Evolutionary conservation across 306 rosid genomes (phyloP).

Genomic region (Cicer bijugum): DNA sequence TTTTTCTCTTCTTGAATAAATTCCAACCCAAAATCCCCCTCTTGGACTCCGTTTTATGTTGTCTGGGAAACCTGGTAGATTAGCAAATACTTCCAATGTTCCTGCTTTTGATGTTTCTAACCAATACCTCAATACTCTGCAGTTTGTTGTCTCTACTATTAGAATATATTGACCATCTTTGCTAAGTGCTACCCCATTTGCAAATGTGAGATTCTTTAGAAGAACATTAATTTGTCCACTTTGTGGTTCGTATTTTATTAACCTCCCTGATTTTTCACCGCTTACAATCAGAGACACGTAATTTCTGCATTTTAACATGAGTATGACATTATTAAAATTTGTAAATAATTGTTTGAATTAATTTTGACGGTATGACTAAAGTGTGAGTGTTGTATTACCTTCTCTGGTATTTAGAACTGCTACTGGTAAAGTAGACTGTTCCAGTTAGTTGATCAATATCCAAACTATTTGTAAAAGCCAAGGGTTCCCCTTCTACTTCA

Average conservation of each 20-base stretch:
- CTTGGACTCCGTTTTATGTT: slow-evolving; percentile 72
- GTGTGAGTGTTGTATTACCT: slow-evolving; percentile 48
- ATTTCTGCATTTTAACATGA: slow-evolving; percentile 56
- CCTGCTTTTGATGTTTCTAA: slow-evolving; percentile 58
- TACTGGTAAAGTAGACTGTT: slow-evolving; percentile 63
- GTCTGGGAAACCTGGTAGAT: slow-evolving; percentile 81
- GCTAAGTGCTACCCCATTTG: slow-evolving; percentile 78
- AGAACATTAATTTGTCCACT: slow-evolving; percentile 52
- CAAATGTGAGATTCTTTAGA: slow-evolving; percentile 60
- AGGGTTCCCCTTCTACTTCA: slow-evolving; percentile 44
- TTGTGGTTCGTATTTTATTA: slow-evolving; percentile 73
- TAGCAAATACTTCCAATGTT: slow-evolving; percentile 54
- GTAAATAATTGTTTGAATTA: slow-evolving; percentile 5
- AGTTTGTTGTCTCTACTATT: slow-evolving; percentile 59
- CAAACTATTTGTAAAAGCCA: slow-evolving; percentile 60
- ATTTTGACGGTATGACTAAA: neutral
- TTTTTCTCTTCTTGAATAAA: slow-evolving; percentile 55
- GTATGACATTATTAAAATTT: neutral
- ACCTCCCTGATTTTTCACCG: slow-evolving; percentile 63
- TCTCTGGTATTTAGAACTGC: slow-evolving; percentile 64
- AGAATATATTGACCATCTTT: slow-evolving; percentile 59
- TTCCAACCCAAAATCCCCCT: slow-evolving; percentile 88
- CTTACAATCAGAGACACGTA: slow-evolving; percentile 57
- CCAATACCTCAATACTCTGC: slow-evolving; percentile 76
- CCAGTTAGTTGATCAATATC: slow-evolving; percentile 64